Base-by-base conservation (phyloP, 2,329 filamentous ascomycete species). In the Penicillium polonicum region DNA sequence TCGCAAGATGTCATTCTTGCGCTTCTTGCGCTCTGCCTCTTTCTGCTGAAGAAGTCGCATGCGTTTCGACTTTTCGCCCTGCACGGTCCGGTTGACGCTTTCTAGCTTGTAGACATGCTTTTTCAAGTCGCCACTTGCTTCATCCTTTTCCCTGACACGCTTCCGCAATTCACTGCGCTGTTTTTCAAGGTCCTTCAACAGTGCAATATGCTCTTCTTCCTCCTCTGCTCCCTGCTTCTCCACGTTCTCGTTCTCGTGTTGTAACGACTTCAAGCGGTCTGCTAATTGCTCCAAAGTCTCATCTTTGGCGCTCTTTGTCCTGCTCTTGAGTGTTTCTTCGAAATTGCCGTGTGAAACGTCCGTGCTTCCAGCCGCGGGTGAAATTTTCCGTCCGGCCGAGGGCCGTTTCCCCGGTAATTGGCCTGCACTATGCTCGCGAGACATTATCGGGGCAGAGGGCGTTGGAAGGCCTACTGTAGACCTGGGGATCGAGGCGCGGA, bases 141-240 rank as follows among this genome's bases (percentile, higher is more conserved):
- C 91, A 63, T 97, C 93, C 73, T 95, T 96, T 69, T 96, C 91
- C 71, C 90, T 94, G 53, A 94, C 81, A 21, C 87, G 83, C 60
- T 88, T 87, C 67, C 84, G 88, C 72, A 96, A 86, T 50, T 88
- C 84, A 64, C 95, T 90, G 59, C 91, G 88, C 67, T 96, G 91
- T 58, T 86, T 86, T 54, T 88, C 85, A 33, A 96, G 72, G 44
- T 90, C 85, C 39, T 85, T 83, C 63, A 90, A 77, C 52, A 84
- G 76, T n/a, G 82, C 79, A 63, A 84, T 85, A 58, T 85, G 86
- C 52, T 93, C 90, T 38, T 85, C 85, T 55, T 90, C 86, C 61
- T 92, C 90, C 53, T 80, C 78, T 17, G 70, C 79, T 25, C 90
- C 87, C 68, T 91, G 84, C 41, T 82, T 82, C 61, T 90, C 83